A percentile compares a stretch with the other conserved stretches of the same genome.
Conservation (phyloP, 2,329 filamentous ascomycete genomes). For the Dothistroma septosporum region DNA sequence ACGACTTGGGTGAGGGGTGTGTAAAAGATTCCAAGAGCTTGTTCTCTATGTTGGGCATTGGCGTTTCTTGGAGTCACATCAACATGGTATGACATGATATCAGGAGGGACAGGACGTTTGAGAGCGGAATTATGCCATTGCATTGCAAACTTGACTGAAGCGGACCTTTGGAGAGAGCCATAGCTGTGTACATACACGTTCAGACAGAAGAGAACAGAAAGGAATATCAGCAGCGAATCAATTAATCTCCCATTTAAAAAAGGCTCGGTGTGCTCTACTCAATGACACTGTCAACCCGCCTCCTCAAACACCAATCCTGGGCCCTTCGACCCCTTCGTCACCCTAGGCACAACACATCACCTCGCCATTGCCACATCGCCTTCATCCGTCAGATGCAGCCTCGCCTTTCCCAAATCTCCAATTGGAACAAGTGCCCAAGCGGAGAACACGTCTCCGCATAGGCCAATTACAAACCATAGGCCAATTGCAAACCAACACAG, state of each 20-base stretch:
- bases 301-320: background rate
- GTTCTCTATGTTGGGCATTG: background rate
- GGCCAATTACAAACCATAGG: slow-evolving; percentile 2
- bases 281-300: background rate
- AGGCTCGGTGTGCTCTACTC: too few relatives aligned
- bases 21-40: background rate
- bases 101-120: background rate
- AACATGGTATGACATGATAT: background rate
- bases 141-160: background rate
- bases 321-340: background rate
- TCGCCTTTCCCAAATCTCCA: background rate
- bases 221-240: background rate
- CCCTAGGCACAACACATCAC: background rate
- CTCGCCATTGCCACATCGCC: background rate
- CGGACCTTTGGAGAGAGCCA: background rate
- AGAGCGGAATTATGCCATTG: background rate
- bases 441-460: slow-evolving; percentile 1
- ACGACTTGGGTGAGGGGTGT: slow-evolving; percentile 35
- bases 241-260: too few relatives aligned
- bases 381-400: background rate
- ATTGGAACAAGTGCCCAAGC: background rate
- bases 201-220: background rate
- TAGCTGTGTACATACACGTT: background rate
- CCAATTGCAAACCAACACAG: slow-evolving; percentile 2
- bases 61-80: background rate